A percentile compares a stretch with the other conserved stretches of the same genome.
These are phyloP conservation scores for Epithemia pelagica DNA, from an alignment of 108 stramenopile genomes.

Conservation along the genomic window DNA sequence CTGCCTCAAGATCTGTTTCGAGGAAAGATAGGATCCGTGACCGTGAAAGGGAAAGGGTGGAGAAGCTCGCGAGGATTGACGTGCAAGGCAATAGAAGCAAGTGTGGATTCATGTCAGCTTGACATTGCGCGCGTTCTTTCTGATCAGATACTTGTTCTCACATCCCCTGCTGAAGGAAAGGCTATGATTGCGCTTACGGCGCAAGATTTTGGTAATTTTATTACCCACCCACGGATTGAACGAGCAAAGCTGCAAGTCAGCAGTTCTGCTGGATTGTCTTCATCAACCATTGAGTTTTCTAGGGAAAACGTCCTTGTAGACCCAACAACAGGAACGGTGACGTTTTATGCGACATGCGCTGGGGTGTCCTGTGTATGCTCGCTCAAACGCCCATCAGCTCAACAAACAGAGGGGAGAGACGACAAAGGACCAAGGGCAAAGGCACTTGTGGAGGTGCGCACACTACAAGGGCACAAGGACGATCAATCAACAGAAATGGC, in stretches of 20 bases:
- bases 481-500: slow-evolving; percentile 2
- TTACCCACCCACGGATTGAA: slow-evolving; percentile 49
- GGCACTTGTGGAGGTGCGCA: neutral
- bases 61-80: slow-evolving; percentile 32
- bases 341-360: neutral
- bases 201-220: slow-evolving; percentile 50
- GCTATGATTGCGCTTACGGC: slow-evolving; percentile 45
- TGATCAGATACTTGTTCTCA: slow-evolving; percentile 39
- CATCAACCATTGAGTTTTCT: slow-evolving; percentile 17
- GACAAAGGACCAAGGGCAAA: too few species aligned
- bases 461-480: neutral
- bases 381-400: neutral
- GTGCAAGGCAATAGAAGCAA: slow-evolving; percentile 52
- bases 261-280: neutral
- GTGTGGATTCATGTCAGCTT: slow-evolving; percentile 37
- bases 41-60: slow-evolving; percentile 50
- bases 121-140: slow-evolving; percentile 32
- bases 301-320: slow-evolving; percentile 31
- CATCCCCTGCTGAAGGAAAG: slow-evolving; percentile 34
- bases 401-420: neutral
- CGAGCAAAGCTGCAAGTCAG: slow-evolving; percentile 19
- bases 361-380: neutral
- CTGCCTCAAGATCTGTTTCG: slow-evolving; percentile 21
- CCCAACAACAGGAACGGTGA: slow-evolving; percentile 2
- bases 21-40: slow-evolving; percentile 43